These are phyloP conservation scores for Ceriops tagal DNA, from an alignment of 345 rosid genomes.

Conservation along the genomic window DNA sequence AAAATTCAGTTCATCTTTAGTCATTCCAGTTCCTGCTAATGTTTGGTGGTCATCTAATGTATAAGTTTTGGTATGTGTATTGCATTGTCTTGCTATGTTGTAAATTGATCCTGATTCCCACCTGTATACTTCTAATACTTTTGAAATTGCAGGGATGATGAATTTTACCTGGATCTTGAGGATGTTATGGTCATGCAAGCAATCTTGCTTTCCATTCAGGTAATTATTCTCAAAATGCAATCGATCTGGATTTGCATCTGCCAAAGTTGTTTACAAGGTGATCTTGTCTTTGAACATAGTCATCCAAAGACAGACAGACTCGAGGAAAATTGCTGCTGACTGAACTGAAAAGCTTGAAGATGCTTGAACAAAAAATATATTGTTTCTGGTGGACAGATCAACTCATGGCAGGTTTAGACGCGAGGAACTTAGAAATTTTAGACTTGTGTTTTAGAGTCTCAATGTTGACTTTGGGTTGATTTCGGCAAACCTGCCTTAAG, in stretches of 20 bases:
- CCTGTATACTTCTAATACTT: slow-evolving; percentile 8
- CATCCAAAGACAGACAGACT: no score
- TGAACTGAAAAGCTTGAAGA: no score
- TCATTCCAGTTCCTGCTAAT: background rate
- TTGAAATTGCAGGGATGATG: slow-evolving; percentile 63
- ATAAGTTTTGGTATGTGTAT: background rate
- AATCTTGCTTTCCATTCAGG: slow-evolving; percentile 96
- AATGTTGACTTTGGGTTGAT: no score
- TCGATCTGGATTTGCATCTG: background rate
- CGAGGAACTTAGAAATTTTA: no score
- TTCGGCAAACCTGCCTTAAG: no score
- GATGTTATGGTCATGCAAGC: slow-evolving; percentile 98
- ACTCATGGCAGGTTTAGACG: no score
- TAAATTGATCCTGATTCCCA: background rate
- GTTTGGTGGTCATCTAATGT: no score
- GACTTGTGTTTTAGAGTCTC: no score
- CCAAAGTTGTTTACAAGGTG: background rate
- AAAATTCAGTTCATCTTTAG: background rate
- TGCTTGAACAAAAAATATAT: no score
- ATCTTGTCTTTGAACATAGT: no score
- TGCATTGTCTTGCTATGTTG: background rate
- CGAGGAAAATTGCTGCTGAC: no score
- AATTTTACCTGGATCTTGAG: slow-evolving; percentile 91
- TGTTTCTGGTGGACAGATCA: no score
- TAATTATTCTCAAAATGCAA: slow-evolving; percentile 11